Evolutionary conservation across 169 alveolate species (phyloP).

Genomic region (Amoebophrya sp.): DNA sequence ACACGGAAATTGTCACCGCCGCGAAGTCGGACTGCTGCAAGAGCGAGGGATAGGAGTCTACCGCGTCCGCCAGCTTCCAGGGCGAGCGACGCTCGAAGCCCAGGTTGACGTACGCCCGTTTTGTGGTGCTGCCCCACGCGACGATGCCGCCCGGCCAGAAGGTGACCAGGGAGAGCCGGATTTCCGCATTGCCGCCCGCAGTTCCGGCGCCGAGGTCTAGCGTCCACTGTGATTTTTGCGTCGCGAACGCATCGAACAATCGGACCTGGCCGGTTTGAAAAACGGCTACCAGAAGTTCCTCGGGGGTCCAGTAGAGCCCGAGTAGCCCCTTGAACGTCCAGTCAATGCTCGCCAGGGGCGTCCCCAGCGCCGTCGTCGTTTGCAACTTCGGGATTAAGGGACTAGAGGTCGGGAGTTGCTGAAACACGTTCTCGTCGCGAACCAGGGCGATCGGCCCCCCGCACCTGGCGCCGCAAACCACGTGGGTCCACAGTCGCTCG

Average conservation of each 20-base stretch:
- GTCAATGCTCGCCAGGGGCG: neutral
- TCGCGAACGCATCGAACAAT: neutral
- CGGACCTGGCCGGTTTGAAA: neutral
- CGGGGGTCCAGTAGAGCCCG: constrained; percentile 16
- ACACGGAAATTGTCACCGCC: neutral
- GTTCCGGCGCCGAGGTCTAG: neutral
- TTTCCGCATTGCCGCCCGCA: too few relatives aligned
- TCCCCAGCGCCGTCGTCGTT: neutral
- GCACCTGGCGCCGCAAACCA: neutral
- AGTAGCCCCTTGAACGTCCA: constrained; percentile 6
- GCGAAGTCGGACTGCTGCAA: neutral
- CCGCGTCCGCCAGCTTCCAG: neutral
- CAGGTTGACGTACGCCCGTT: neutral
- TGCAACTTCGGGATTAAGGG: neutral
- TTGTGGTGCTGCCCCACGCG: neutral
- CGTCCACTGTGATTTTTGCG: neutral
- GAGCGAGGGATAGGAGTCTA: neutral
- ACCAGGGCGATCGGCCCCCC: constrained; percentile 11
- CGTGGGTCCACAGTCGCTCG: neutral
- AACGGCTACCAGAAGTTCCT: neutral
- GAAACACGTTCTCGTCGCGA: neutral
- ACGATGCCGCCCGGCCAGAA: constrained; percentile 14
- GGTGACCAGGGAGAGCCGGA: neutral
- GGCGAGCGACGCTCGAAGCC: neutral
- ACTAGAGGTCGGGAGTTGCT: neutral